Evolutionary conservation across 768 basidiomycete species (phyloP), one percentile per base, ranked within the genome.

Genomic region (Hericium rajendrae): DNA sequence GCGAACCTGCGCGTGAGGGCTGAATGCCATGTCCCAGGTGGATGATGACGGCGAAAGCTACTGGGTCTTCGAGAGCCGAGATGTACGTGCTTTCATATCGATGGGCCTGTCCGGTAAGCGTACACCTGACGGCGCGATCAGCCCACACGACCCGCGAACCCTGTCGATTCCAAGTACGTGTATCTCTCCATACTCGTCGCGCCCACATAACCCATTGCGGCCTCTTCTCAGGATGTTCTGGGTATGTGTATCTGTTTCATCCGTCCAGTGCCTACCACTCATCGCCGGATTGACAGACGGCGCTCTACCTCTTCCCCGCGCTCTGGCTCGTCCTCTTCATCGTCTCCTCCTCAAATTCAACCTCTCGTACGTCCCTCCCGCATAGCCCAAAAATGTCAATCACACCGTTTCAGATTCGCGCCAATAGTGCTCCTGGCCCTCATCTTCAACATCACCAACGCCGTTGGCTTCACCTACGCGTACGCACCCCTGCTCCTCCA

Each of bases 61-160:
- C 64, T 99, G 97, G 97, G 94, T 99, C 11, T 99, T 99, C 63
- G 97, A 99, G 73, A 89, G 88, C 66, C 81, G 94, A 66, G 94
- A 97, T 71, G 95, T 95, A 72, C 67, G 88, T 74, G 26, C 53
- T 9, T 38, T 41, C 50, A 39, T 55, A 32, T 22, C 16, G 43
- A 39, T 16, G 46, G 11, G 28, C 37, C 20, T 20, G 51, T 20
- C 22, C 22, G 22, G 22, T 22, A 22, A 22, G 18, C 40, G 54
- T 50, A 38, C 10, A 46, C 2, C 57, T 40, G 18, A 52, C 11
- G 32, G 40, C 40, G 43, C 54, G 37, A 28, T 59, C 28, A 95
- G 93, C 89, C 94, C 32, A 88, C 91, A 51, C 80, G 86, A 65
- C 92, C 91, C 39, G 84, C 90, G 11, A 95, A 97, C 69, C 80